Base-by-base conservation (phyloP, 2,329 filamentous ascomycete species). In the Penicillium palitans region DNA sequence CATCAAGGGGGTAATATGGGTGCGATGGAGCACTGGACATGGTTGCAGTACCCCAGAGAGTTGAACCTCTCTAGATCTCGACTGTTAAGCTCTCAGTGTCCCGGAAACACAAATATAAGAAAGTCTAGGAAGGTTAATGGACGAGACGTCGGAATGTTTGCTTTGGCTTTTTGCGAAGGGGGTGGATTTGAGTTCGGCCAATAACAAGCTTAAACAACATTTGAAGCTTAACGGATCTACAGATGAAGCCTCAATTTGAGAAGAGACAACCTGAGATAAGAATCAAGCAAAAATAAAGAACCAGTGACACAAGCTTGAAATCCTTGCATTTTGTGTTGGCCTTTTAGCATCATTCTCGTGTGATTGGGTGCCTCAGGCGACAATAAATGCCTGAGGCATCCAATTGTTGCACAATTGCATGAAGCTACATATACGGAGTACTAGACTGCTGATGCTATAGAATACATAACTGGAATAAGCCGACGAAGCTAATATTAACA, bases 1-100 rank as follows among this genome's bases (percentile, higher is more conserved):
- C 82, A 53, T 85, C 83, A 24, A 87, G 70, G 6, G 90, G 90
- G 69, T 89, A 91, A 77, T 90, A 93, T 0, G 89, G 88, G 71
- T 92, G 88, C 1, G 40, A 19, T 27, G 31, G 51, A 31, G 70
- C 24, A 33, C 25, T 45, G n/a, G 54, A 10, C 54, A 57, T 57
- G 2, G 21, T 53, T 19, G 21, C 17, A 47, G 21, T 27, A 15
- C 19, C 46, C 31, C 31, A 15, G 27, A 6, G 17, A 35, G 6
- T 7, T 33, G 13, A 2, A 45, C 33, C 13, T 2, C 15, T n/a
- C 33, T 17, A 35, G 17, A 10, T 27, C 21, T 35, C 27, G 31
- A 46, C 8, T n/a, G 13, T 21, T n/a, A 21, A 44, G 9, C 4
- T 25, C 24, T 1, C 29, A 15, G 12, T 19, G 6, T 35, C 27